Base-by-base conservation (phyloP, 768 basidiomycete species). In the Russula olivacea region DNA sequence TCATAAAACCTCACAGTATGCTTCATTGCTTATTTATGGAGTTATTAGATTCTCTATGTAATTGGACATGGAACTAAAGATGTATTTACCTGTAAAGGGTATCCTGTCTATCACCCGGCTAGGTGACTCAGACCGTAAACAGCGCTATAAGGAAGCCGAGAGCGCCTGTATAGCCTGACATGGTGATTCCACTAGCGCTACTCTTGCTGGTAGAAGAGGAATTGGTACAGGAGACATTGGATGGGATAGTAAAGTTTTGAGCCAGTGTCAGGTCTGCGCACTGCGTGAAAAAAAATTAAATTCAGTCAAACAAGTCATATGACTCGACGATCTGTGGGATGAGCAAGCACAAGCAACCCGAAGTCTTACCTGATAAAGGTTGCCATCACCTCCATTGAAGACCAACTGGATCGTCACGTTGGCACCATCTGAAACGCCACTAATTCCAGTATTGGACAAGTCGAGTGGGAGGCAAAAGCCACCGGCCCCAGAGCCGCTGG, bases 261-360 rank as follows among this genome's bases (percentile, higher is more conserved):
- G 84, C 80, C 36, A 95, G 75, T 21, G 86, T 85, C 68, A 94
- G 72, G 74, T 94, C 93, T 41, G 92, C 81, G 70, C 91, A 94
- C 88, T 93, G 55, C 11, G 17, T 12, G 4, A 34, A 48, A 38
- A 48, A 30, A 21, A 21, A 23, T 30, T 2, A 36, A 12, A 36
- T 3, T 55, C 51, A 10, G 41, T 54, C 25, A 40, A 14, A 41
- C 23, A 4, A 23, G 15, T 17, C 38, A 38, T 38, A 15, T 40
- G 38, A 40, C 15, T 15, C 38, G 38, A 40, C 38, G 38, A 40
- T 17, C 38, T 28, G 23, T 9, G 8, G 9, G 14, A 53, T 3
- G 8, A 23, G n/a, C n/a, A n/a, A n/a, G n/a, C n/a, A 8, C 43
- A n/a, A 43, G n/a, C 8, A 21, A 21, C 28, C 30, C 38, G 28